Evolutionary conservation across 805 yeast genomes (phyloP), one percentile per base, ranked within the genome.

Genomic region (Starmerella powellii): DNA sequence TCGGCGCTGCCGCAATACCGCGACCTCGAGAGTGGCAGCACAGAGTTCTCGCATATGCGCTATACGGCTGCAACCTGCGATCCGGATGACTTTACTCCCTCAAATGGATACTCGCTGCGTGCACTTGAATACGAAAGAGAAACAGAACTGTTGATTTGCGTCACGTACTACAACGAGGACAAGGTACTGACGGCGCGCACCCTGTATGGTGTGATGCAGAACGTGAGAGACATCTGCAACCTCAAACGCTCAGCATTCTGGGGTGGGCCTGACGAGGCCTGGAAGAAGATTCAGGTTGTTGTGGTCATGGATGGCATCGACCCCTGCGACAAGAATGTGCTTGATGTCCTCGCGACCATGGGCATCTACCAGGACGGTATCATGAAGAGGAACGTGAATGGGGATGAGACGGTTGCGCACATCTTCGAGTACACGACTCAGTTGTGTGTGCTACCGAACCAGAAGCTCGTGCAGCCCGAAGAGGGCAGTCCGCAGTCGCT

Each of bases 131-230:
- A 73, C 56, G 73, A 71, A 12, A 66, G 80, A 28, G 67, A 69
- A 40, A 76, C 81, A 0, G 82, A 76, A 57, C 59, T 76, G 56
- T 66, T 76, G 63, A 66, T 76, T 40, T 78, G 77, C 19, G 58
- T 76, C 46, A 76, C 82, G 27, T 76, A 76, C 72, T 76, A 76
- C 56, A 76, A 76, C 54, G 82, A 76, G 57, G 80, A 76, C 60
- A 79, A 76, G 57, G 63, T 69, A 31, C 61, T 77, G 38, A 66
- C 76, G 33, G 78, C 80, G 0, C 62, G 80, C 29, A 75, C 81
- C 4, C 61, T 76, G 51, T 73, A 75, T 52, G 82, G 80, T 16
- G 71, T 76, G 6, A 75, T 76, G 67, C 74, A 74, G 47, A 76
- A 76, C 56, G 71, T 76, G 48, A 69, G 77, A 46, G 76, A 76